phyloP scores from a whole-genome alignment of 257 asterid species.

The Linderniella brevidens region DNA sequence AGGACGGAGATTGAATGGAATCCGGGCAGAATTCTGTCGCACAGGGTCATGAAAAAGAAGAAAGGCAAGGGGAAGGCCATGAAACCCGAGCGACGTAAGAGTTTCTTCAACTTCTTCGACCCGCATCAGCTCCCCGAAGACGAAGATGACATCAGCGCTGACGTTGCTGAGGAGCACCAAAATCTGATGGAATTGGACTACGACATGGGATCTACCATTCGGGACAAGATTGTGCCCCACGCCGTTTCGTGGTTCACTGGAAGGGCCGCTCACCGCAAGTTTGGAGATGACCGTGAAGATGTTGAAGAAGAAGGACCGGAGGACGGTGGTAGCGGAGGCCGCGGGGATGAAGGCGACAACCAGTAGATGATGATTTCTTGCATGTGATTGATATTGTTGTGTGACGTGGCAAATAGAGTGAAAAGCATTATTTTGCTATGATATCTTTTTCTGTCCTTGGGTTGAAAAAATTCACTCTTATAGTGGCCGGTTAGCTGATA shows the following conservation, averaged over 20 bases:
- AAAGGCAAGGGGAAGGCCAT: conserved; percentile 50
- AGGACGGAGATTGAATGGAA: conserved; percentile 67
- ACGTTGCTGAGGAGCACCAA: conserved; percentile 44
- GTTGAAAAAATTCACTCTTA: no score
- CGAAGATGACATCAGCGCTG: conserved; percentile 21
- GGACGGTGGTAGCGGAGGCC: conserved; percentile 6
- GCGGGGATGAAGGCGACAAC: conserved; percentile 18
- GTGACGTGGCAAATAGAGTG: no score
- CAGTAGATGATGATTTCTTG: no score
- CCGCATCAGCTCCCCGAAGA: conserved; percentile 71
- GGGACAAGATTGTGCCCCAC: conserved; percentile 63
- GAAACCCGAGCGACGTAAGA: conserved; percentile 47
- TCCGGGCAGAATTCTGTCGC: conserved; percentile 61
- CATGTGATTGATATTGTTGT: no score
- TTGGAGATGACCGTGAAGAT: conserved; percentile 15
- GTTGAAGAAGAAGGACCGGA: conserved; percentile 20
- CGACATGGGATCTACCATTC: conserved; percentile 61
- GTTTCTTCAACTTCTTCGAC: conserved; percentile 70
- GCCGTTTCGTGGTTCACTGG: conserved; percentile 91
- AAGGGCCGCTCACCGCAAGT: conserved; percentile 49
- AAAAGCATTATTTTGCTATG: no score
- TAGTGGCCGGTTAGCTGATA: no score
- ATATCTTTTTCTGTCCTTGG: no score
- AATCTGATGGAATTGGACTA: conserved; percentile 71
- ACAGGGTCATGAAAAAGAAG: conserved; percentile 50